A percentile compares a stretch with the other conserved stretches of the same genome.
Conservation (phyloP, 2,329 filamentous ascomycete species). For the Xylariaceae sp. region DNA sequence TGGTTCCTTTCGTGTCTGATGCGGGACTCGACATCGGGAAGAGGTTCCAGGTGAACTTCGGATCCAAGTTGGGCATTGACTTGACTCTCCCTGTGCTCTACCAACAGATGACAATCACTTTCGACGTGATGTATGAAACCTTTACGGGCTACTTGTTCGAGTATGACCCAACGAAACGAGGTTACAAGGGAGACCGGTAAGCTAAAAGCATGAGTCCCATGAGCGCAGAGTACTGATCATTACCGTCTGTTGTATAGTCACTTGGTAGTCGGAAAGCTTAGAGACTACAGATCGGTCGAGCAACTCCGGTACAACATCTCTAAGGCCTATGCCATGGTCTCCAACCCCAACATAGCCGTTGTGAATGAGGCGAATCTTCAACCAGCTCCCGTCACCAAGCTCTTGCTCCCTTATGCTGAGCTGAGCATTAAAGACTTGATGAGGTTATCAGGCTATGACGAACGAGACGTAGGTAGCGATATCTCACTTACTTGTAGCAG, state of each 20-base stretch:
- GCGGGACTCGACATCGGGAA: not conserved
- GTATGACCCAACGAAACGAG: not conserved
- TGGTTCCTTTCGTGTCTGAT: not conserved
- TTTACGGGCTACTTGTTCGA: not conserved
- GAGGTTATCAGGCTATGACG: not conserved
- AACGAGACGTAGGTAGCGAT: not conserved
- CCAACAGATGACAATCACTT: not conserved
- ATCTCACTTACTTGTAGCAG: not conserved
- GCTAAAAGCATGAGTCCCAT: not conserved
- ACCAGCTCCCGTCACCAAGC: not conserved
- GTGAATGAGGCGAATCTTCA: not conserved
- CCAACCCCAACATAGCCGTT: not conserved
- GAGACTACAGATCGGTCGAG: not conserved
- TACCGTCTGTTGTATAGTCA: not conserved
- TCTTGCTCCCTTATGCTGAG: not conserved
- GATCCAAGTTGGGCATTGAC: not conserved
- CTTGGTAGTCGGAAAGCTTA: not conserved
- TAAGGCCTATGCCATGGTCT: not conserved
- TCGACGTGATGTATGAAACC: not conserved
- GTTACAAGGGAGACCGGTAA: constrained; percentile 1
- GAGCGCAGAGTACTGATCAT: not conserved
- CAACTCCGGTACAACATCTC: not conserved
- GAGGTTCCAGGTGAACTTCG: not conserved
- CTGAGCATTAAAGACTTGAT: not conserved
- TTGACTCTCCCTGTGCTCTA: not conserved